These are phyloP conservation scores for Fusarium continuum DNA, from an alignment of 2,329 filamentous ascomycete species.

Conservation along the genomic window DNA sequence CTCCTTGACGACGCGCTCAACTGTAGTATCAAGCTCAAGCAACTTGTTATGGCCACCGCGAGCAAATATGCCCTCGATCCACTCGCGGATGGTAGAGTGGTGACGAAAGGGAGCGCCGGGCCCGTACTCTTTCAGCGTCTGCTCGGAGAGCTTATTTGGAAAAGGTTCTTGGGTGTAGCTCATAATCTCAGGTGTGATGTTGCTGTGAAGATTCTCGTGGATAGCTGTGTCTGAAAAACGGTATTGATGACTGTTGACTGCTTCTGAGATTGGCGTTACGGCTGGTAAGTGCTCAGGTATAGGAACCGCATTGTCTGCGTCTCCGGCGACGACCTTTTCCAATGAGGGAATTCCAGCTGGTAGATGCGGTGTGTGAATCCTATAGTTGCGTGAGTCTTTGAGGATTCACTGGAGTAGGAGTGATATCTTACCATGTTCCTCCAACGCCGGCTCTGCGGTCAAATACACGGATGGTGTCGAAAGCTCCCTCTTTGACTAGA, in stretches of 20 bases:
- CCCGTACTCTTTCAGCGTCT: slow-evolving; percentile 4
- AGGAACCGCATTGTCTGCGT: slow-evolving; percentile 14
- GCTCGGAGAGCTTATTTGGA: neutral
- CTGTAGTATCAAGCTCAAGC: slow-evolving; percentile 16
- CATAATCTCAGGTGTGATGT: slow-evolving; percentile 25
- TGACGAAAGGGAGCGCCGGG: slow-evolving; percentile 9
- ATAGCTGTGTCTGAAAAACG: slow-evolving; percentile 27
- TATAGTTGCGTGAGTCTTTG: neutral
- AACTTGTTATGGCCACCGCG: neutral
- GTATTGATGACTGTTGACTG: slow-evolving; percentile 31
- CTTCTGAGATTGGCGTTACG: slow-evolving; percentile 22
- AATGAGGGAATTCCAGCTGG: slow-evolving; percentile 14
- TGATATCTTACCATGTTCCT: slow-evolving; percentile 14
- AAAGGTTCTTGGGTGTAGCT: slow-evolving; percentile 22
- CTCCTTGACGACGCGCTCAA: slow-evolving; percentile 11
- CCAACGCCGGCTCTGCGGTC: slow-evolving; percentile 17
- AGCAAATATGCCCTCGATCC: slow-evolving; percentile 17
- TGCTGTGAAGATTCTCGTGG: slow-evolving; percentile 19
- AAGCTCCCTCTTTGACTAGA: slow-evolving; percentile 18
- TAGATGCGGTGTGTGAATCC: slow-evolving; percentile 15
- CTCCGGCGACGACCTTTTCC: slow-evolving; percentile 4
- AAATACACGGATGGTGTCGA: slow-evolving; percentile 26
- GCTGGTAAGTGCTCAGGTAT: slow-evolving; percentile 28
- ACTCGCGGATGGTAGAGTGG: slow-evolving; percentile 19
- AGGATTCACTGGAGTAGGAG: too few species aligned